phyloP scores from a whole-genome alignment of 2,329 filamentous ascomycete genomes.

The Penicillium sp. region DNA sequence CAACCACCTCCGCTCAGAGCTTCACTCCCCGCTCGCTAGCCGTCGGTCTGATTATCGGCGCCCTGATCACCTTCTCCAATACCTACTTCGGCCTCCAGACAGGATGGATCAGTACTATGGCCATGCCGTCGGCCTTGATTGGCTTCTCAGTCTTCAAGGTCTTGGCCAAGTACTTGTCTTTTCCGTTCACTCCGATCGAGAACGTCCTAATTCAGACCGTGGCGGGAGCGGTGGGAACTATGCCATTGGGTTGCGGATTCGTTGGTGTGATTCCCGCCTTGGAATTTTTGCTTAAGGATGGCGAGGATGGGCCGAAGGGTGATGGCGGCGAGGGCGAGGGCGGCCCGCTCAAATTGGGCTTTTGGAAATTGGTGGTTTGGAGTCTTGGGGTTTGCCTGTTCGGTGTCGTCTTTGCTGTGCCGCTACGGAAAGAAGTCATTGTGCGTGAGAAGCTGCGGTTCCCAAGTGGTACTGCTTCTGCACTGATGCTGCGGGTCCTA shows the following conservation, averaged over 20 bases:
- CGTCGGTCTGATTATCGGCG: slow-evolving; percentile 81
- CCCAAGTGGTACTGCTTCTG: slow-evolving; percentile 93
- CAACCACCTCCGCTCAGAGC: slow-evolving; percentile 56
- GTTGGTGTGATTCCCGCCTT: slow-evolving; percentile 93
- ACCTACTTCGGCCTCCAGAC: slow-evolving; percentile 99
- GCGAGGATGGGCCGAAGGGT: slow-evolving; percentile 77
- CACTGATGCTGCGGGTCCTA: slow-evolving; percentile 87
- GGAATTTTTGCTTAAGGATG: slow-evolving; percentile 78
- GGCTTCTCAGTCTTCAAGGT: slow-evolving; percentile 93
- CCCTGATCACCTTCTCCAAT: slow-evolving; percentile 94
- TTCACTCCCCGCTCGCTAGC: slow-evolving; percentile 84
- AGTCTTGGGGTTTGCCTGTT: slow-evolving; percentile 93
- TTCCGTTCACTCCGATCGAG: slow-evolving; percentile 91
- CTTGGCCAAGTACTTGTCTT: slow-evolving; percentile 71
- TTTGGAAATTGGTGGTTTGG: slow-evolving; percentile 85
- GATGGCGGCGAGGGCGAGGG: slow-evolving; percentile 76
- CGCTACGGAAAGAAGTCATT: slow-evolving; percentile 87
- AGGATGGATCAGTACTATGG: slow-evolving; percentile 85
- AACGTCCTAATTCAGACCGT: slow-evolving; percentile 97
- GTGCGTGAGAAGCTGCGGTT: slow-evolving; percentile 92
- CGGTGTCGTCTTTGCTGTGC: slow-evolving; percentile 94
- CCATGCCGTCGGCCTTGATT: slow-evolving; percentile 92
- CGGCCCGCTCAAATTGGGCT: slow-evolving; percentile 73
- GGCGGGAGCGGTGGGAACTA: slow-evolving; percentile 91
- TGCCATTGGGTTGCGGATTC: slow-evolving; percentile 94